Conservation (phyloP, 2,329 filamentous ascomycete genomes). For the Colletotrichum sp. region DNA sequence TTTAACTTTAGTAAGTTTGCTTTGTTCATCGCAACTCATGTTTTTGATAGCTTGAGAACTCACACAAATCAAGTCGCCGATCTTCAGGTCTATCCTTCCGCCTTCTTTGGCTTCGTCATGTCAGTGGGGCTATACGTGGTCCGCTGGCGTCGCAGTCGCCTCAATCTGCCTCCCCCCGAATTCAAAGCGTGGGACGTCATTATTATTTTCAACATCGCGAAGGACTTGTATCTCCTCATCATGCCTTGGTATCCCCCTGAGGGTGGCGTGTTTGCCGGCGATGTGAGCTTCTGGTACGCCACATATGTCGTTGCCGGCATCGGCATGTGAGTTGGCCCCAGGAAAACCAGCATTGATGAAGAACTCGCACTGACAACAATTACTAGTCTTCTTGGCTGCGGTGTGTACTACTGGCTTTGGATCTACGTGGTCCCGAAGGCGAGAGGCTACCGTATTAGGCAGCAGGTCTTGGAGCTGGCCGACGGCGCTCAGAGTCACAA, state of each 20-base stretch:
- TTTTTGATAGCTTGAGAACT: not conserved
- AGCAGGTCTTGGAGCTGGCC: constrained; percentile 48
- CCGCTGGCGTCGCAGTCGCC: constrained; percentile 56
- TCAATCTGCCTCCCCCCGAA: constrained; percentile 51
- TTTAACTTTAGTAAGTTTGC: constrained; percentile 59
- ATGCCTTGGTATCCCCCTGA: constrained; percentile 77
- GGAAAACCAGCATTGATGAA: accelerated
- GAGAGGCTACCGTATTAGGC: constrained; percentile 57
- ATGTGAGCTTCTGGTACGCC: constrained; percentile 77
- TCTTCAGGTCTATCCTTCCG: constrained; percentile 61
- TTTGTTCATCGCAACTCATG: accelerated
- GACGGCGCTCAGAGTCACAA: constrained; percentile 46
- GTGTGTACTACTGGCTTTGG: constrained; percentile 64
- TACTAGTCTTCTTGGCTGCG: constrained; percentile 54
- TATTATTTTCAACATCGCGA: constrained; percentile 63
- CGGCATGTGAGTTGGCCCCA: constrained; percentile 55
- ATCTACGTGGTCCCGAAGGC: constrained; percentile 59
- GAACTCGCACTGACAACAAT: not conserved
- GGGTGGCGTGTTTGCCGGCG: constrained; percentile 62
- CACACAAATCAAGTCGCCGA: not conserved
- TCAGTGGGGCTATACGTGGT: constrained; percentile 63
- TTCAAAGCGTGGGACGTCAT: constrained; percentile 66
- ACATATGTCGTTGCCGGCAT: constrained; percentile 72
- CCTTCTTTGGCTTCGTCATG: constrained; percentile 63
- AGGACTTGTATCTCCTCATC: constrained; percentile 66